Evolutionary conservation across 2,329 filamentous ascomycete genomes (phyloP), one percentile per base, ranked within the genome.

Genomic region (Apiospora rasikravindrae): DNA sequence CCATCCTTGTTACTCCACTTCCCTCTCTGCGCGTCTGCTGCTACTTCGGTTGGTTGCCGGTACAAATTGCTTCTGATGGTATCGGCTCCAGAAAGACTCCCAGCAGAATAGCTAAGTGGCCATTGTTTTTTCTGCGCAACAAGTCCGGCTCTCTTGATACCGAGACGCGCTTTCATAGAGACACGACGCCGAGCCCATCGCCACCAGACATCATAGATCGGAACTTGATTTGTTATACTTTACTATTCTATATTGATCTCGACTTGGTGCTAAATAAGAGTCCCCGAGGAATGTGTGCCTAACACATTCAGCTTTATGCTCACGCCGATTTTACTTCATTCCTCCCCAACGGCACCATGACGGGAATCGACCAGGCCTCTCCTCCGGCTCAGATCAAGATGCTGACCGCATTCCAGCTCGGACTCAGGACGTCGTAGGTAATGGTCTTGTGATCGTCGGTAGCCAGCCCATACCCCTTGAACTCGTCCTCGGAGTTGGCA

Each of bases 251-350:
- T 37, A 37, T 37, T 37, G 33, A 37, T 37, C 33, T 37, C 2
- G 33, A 37, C 33, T 37, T 37, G 33, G 8, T 37, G 33, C 33
- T 37, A 37, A 37, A 37, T 5, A 7, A 37, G 33, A 37, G 77
- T 78, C 1, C 81, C 81, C 0, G 78, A 80, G 24, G 78, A 74
- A 8, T 77, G 81, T 53, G 26, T 78, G 0, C 3, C 76, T 77
- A 68, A 80, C 80, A 0, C 77, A 77, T 33, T 73, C 77, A n/a
- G n/a, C n/a, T n/a, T n/a, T n/a, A n/a, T n/a, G n/a, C n/a, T n/a
- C n/a, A n/a, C n/a, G n/a, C n/a, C n/a, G n/a, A n/a, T n/a, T n/a
- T n/a, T n/a, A n/a, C n/a, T n/a, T n/a, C n/a, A n/a, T n/a, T n/a
- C n/a, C n/a, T n/a, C n/a, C n/a, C n/a, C n/a, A n/a, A n/a, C n/a